phyloP scores from a whole-genome alignment of 495 filamentous ascomycete species.

The Antarctomyces pellizariae region DNA sequence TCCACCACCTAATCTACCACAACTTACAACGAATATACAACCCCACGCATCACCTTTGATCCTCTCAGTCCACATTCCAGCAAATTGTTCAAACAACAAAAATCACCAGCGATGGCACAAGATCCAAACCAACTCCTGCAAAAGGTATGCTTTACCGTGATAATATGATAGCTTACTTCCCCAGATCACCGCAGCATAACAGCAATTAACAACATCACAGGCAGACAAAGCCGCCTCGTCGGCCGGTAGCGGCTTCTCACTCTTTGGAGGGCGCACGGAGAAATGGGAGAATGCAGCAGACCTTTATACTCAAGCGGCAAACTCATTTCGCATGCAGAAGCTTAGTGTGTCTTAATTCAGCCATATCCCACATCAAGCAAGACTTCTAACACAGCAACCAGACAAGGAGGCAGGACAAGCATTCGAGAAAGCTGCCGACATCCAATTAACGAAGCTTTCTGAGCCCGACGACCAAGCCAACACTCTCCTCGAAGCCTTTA shows the following conservation, averaged over 20 bases:
- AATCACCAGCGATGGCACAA: constrained; percentile 11
- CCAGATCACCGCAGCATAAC: constrained; percentile 8
- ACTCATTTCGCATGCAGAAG: constrained; percentile 55
- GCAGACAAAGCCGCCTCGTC: constrained; percentile 53
- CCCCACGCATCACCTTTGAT: too few relatives aligned
- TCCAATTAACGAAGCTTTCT: constrained; percentile 54
- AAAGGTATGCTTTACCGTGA: constrained; percentile 25
- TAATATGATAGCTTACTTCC: too few relatives aligned
- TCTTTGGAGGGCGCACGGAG: constrained; percentile 59
- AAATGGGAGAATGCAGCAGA: constrained; percentile 72
- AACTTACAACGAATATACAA: too few relatives aligned
- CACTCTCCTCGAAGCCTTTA: constrained; percentile 49
- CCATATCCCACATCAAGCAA: neutral
- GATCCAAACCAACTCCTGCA: constrained; percentile 35
- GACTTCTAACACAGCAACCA: constrained; percentile 12
- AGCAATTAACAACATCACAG: constrained; percentile 18
- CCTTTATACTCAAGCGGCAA: constrained; percentile 58
- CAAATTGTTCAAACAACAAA: too few relatives aligned
- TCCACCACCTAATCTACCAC: too few relatives aligned
- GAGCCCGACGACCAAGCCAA: constrained; percentile 81
- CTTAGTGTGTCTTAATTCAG: constrained; percentile 23
- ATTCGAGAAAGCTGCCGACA: constrained; percentile 54
- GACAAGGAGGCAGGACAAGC: constrained; percentile 60
- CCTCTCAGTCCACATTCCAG: constrained; percentile 10
- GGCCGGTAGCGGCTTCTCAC: constrained; percentile 42